Evolutionary conservation across 495 filamentous ascomycete species (phyloP), one percentile per base, ranked within the genome.

Genomic region (Amphirosellinia nigrospora): DNA sequence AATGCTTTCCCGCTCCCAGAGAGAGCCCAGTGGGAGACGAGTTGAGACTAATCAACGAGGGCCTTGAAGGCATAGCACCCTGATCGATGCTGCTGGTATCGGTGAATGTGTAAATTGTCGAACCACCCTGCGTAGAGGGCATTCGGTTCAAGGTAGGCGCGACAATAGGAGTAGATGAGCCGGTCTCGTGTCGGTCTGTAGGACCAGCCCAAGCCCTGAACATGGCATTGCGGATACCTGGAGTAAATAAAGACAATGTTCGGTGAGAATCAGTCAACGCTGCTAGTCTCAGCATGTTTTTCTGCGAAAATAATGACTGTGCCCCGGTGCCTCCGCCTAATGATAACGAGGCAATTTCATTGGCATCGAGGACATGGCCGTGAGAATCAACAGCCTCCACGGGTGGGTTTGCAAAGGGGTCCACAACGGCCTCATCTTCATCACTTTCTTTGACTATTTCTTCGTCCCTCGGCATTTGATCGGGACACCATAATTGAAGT

Each of bases 151-250:
- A 80, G 61, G 74, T 79, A 13, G 86, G 85, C 23, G 83, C 82
- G n/a, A 84, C 82, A 6, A 88, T 83, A 36, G 84, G 83, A 1
- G 89, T 83, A 10, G 85, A 85, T 38, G 85, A 86, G 38, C 86
- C 78, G 9, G 84, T 78, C 39, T 94, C 92, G 61, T 82, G 83
- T 43, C 88, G 84, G 56, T 98, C 95, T 52, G 88, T 85, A n/a
- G 89, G 87, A 48, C 92, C 90, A 13, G 94, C 92, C 93, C 94
- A 97, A 34, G 95, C 96, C 55, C 96, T 87, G 77, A 95, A 97
- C 26, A 98, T 89, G 6, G 91, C 90, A 77, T 97, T 92, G 56
- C 88, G 82, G 53, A 98, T 92, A 15, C 87, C 86, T 0, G 94
- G 92, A 13, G 95, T 97, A 72, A 94, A 93, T 0, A 98, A 80